A percentile compares a stretch with the other conserved stretches of the same genome.
Conservation (phyloP, 176 grass and related monocot species). For the Themeda triandra region DNA sequence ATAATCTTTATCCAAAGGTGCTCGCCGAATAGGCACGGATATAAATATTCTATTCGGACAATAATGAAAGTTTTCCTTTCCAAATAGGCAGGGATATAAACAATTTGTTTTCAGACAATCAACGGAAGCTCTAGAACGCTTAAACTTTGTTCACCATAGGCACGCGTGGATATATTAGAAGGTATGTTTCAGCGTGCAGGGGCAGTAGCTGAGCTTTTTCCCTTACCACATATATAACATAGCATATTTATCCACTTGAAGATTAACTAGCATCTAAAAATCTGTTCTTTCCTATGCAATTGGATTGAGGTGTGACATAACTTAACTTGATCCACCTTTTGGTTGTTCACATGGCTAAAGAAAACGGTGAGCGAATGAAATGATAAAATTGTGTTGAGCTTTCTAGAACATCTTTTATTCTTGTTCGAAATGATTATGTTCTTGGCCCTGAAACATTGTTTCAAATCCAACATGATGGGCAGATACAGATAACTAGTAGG, state of each 20-base stretch:
- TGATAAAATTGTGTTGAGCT: not conserved
- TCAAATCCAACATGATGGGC: not conserved
- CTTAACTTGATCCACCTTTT: not conserved
- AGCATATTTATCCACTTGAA: not conserved
- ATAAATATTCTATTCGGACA: not conserved
- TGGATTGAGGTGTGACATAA: not conserved
- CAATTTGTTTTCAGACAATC: not conserved
- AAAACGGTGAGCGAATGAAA: not conserved
- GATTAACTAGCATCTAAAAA: not conserved
- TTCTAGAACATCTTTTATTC: not conserved
- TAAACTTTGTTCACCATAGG: not conserved
- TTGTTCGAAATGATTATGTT: not conserved
- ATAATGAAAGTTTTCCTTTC: not conserved
- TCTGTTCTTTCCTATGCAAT: too few species aligned
- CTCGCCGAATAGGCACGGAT: not conserved
- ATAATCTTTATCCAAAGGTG: constrained; percentile 27
- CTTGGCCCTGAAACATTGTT: not conserved
- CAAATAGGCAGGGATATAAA: too few species aligned
- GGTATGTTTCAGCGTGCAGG: not conserved
- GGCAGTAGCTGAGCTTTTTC: not conserved
- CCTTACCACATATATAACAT: not conserved
- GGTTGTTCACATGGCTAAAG: not conserved
- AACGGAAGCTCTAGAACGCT: not conserved
- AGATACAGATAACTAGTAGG: not conserved
- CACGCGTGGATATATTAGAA: not conserved